Evolutionary conservation across 306 rosid species (phyloP).

Genomic region (Leucaena leucocephala): DNA sequence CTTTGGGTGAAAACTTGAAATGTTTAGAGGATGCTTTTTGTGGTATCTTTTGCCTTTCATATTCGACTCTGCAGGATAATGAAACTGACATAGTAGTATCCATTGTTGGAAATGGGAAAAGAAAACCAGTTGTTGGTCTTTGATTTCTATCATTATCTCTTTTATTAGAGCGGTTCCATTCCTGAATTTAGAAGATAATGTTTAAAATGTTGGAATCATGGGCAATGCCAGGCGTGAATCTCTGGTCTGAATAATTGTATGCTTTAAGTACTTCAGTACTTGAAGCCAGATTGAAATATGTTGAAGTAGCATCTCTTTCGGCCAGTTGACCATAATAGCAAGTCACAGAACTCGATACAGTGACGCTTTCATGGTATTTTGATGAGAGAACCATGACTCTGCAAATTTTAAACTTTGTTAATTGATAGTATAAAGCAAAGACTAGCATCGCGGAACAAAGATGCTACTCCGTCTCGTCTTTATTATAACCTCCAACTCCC

Average conservation of each 20-base stretch:
- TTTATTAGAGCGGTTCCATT: background rate
- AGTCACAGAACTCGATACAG: background rate
- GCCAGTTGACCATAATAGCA: background rate
- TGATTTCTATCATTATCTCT: background rate
- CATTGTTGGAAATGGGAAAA: constrained; percentile 18
- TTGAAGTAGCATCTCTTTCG: background rate
- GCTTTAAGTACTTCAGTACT: background rate
- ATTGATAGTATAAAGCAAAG: background rate
- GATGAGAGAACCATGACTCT: background rate
- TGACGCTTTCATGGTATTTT: background rate
- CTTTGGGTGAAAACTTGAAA: background rate
- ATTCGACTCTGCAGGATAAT: constrained; percentile 11
- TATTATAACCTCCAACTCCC: too few relatives aligned
- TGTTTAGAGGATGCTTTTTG: constrained; percentile 29
- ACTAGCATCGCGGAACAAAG: background rate
- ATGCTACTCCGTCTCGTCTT: background rate
- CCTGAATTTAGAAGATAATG: background rate
- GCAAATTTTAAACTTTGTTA: background rate
- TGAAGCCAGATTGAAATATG: background rate
- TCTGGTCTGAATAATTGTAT: background rate
- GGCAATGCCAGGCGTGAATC: background rate
- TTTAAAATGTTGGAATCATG: background rate
- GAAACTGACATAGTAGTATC: constrained; percentile 15
- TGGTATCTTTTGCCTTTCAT: constrained; percentile 18
- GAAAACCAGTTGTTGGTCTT: constrained; percentile 20